Base-by-base conservation (phyloP, 306 rosid genomes). In the Macrotyloma uniflorum region DNA sequence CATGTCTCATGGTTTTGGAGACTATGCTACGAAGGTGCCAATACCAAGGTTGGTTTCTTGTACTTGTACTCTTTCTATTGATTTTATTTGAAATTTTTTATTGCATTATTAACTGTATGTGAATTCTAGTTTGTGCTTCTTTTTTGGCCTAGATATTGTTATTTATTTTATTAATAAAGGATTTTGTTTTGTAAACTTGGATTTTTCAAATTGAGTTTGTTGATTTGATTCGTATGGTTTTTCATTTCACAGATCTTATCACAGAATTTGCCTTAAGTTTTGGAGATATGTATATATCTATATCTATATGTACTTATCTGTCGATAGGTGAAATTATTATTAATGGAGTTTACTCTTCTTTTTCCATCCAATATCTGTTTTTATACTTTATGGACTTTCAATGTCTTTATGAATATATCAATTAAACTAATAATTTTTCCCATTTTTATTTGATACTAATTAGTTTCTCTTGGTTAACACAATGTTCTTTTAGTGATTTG, bases 1-100 rank as follows among this genome's bases (percentile, higher is more conserved):
- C 91, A 20, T 93, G 98, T 58, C 97, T 93, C 72, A 35, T 35
- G 81, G 53, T 96, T 75, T 85, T 96, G 86, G 96, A 93, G 79
- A 83, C 80, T 72, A 82, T 90, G 70, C 97, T 96, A 19, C 93
- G 87, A 26, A 88, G 86, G 72, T 93, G 98, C 88, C 88, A 91
- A 53, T 96, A 96, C 79, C 90, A 93, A 63, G 99, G 99, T 96
- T 20, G 46, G 81, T 23, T 30, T 70, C 79, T 28, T 32, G 42
- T 45, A 15, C 79, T 28, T 32, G 42, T 45, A 15, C 63, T 81
- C 12, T 8, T 62, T 6, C n/a, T n/a, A 43, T 5, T 54, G 0
- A 1, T 19, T 36, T 53, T 2, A 11, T 54, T 22, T 51, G 3
- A 40, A 15, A 5, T 26, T 7, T 16, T 61, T 61, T 0, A 16